Evolutionary conservation across 1,139 yeast genomes (phyloP).

Genomic region (Blastobotrys proliferans): DNA sequence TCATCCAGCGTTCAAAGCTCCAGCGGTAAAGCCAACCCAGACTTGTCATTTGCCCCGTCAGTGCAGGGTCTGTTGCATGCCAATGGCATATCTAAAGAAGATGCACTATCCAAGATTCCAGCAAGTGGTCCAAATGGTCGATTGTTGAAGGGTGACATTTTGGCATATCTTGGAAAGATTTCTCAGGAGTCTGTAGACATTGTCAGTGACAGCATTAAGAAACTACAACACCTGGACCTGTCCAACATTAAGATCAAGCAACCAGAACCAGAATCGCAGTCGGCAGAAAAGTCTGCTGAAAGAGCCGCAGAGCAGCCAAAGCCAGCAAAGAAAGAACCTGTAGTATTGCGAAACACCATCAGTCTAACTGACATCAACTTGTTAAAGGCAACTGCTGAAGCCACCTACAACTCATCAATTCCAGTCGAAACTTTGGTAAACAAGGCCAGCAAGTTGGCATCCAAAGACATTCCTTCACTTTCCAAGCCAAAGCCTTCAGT

Average conservation of each 20-base stretch:
- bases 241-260: conserved; percentile 59
- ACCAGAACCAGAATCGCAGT: conserved; percentile 14
- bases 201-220: conserved; percentile 54
- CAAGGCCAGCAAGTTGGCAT: conserved; percentile 40
- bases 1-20: conserved; percentile 18
- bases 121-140: conserved; percentile 92
- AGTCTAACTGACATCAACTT: conserved; percentile 23
- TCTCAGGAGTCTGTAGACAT: conserved; percentile 48
- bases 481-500: conserved; percentile 39
- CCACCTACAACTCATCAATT: conserved; percentile 31
- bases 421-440: conserved; percentile 34
- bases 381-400: conserved; percentile 29
- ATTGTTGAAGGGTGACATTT: conserved; percentile 82
- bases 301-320: conserved; percentile 18
- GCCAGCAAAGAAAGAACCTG: conserved; percentile 16
- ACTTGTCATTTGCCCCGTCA: conserved; percentile 73
- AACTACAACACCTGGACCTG: conserved; percentile 67
- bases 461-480: conserved; percentile 39
- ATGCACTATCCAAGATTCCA: conserved; percentile 64
- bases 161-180: conserved; percentile 76
- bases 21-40: conserved; percentile 44
- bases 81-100: conserved; percentile 59
- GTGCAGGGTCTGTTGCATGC: conserved; percentile 63
- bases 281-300: conserved; percentile 25
- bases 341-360: conserved; percentile 18